Conservation (phyloP, 352 stramenopile genomes). For the Phytophthora pseudosyringae region DNA sequence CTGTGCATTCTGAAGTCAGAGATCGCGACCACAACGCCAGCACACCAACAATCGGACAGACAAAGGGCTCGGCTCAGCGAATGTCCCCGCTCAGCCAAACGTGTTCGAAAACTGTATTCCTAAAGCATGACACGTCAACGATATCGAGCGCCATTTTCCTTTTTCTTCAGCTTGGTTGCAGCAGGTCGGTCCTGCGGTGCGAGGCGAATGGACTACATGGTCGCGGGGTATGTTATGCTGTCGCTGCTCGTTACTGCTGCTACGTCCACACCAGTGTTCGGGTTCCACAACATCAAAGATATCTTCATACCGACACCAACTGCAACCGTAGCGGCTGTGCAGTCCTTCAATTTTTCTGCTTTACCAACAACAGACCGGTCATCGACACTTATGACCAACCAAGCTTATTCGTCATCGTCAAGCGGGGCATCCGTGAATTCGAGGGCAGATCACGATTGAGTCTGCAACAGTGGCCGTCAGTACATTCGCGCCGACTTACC, state of each 20-base stretch:
- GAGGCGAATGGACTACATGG: constrained; percentile 7
- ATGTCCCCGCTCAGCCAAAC: constrained; percentile 6
- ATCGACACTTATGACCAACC: neutral
- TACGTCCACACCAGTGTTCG: constrained; percentile 5
- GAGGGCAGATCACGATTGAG: constrained; percentile 2
- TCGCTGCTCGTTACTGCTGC: neutral
- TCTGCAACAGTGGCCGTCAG: constrained; percentile 9
- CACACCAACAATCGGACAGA: constrained; percentile 14
- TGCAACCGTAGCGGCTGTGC: neutral
- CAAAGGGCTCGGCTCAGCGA: constrained; percentile 13
- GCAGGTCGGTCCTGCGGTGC: neutral
- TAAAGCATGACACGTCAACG: neutral
- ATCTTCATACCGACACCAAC: constrained; percentile 11
- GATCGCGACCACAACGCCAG: constrained; percentile 2
- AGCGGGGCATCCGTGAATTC: neutral
- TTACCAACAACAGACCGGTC: neutral
- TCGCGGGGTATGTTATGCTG: constrained; percentile 1
- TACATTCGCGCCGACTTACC: constrained; percentile 19
- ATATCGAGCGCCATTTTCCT: constrained; percentile 3
- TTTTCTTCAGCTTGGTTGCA: neutral
- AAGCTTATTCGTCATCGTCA: neutral
- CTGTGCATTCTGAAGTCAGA: constrained; percentile 19
- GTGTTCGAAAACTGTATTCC: neutral
- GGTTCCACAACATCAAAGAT: constrained; percentile 3
- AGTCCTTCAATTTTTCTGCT: neutral